phyloP scores from a whole-genome alignment of 768 basidiomycete genomes.

The Lactarius pseudohatsudake region DNA sequence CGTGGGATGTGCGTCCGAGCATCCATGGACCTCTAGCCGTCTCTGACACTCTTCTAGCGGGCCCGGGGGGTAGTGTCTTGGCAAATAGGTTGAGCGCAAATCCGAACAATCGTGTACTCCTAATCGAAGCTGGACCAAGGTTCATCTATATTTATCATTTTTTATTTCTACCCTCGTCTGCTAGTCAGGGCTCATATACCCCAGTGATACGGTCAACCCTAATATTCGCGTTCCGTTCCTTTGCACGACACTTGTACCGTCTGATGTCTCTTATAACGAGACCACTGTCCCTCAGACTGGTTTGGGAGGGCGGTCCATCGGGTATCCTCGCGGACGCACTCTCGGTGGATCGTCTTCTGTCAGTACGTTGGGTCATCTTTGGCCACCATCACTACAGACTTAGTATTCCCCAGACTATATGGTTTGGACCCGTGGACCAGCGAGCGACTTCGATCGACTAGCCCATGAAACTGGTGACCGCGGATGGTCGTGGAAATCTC shows the following conservation, averaged over 20 bases:
- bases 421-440: slow-evolving; percentile 27
- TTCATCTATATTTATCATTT: no score
- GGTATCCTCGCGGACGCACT: slow-evolving; percentile 27
- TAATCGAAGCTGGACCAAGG: no score
- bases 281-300: slow-evolving; percentile 27
- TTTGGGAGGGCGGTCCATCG: slow-evolving; percentile 17
- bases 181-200: no score
- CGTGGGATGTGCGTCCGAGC: not conserved
- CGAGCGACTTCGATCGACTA: slow-evolving; percentile 29
- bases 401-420: slow-evolving; percentile 8
- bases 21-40: no score
- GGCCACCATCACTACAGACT: not conserved
- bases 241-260: no score
- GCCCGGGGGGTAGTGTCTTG: no score
- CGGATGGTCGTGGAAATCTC: slow-evolving; percentile 30
- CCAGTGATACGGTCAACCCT: no score
- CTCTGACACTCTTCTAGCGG: no score
- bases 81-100: no score
- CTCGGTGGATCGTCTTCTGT: slow-evolving; percentile 29
- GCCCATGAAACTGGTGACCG: slow-evolving; percentile 24
- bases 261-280: slow-evolving; percentile 17
- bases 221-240: no score
- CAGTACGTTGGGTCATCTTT: slow-evolving; percentile 22
- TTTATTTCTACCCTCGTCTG: no score
- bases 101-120: no score